These are phyloP conservation scores for Thelephora ganbajun DNA, from an alignment of 768 basidiomycete genomes.

Conservation along the genomic window DNA sequence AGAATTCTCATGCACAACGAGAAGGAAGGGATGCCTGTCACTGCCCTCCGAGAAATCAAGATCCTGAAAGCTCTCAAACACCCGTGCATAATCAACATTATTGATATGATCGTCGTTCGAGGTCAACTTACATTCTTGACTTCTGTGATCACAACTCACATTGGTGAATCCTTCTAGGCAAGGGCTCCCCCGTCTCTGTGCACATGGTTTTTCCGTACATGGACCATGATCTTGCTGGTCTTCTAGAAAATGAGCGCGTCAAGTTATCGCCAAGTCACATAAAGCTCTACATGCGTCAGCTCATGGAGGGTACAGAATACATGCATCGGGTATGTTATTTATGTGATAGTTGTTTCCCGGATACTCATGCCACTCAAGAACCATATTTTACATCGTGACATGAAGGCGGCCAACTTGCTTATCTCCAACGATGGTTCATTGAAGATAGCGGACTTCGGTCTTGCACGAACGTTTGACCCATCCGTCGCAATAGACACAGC, in stretches of 20 bases:
- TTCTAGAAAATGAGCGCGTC: conserved; percentile 85
- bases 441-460: conserved; percentile 91
- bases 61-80: conserved; percentile 86
- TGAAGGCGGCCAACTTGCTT: conserved; percentile 96
- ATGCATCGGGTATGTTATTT: conserved; percentile 72
- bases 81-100: conserved; percentile 69
- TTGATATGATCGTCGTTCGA: conserved; percentile 85
- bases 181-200: conserved; percentile 60
- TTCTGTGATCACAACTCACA: conserved; percentile 1
- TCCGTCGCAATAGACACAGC: conserved; percentile 27
- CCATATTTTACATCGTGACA: conserved; percentile 92
- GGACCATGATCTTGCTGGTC: conserved; percentile 96
- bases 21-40: conserved; percentile 94
- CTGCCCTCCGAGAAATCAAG: conserved; percentile 93
- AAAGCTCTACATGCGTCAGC: conserved; percentile 92
- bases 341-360: background rate
- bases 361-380: conserved; percentile 39
- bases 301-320: conserved; percentile 92
- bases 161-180: conserved; percentile 36
- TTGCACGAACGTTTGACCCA: conserved; percentile 71
- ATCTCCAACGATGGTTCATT: conserved; percentile 78
- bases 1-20: conserved; percentile 95
- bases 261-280: conserved; percentile 74
- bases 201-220: conserved; percentile 99
- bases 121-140: conserved; percentile 29